These are phyloP conservation scores for Candida orba DNA, from an alignment of 805 yeast species.

Conservation along the genomic window DNA sequence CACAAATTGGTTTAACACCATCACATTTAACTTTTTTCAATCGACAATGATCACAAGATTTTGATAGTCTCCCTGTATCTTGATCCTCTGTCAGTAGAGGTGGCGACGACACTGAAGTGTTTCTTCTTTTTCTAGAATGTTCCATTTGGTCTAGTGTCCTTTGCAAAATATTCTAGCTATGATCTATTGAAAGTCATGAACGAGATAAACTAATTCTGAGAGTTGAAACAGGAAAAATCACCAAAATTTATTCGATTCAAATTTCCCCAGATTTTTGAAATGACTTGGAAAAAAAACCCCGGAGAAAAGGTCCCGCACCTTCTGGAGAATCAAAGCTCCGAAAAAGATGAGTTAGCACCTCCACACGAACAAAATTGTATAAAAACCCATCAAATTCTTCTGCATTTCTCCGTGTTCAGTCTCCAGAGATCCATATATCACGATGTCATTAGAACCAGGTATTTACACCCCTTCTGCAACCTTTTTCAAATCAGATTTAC, in stretches of 20 bases:
- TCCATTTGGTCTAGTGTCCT: background rate
- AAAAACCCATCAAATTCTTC: background rate
- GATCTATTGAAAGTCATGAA: no score
- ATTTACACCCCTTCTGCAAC: conserved; percentile 50
- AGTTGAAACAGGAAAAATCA: no score
- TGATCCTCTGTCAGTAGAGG: background rate
- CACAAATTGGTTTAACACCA: conserved; percentile 15
- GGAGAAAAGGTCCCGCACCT: background rate
- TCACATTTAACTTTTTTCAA: conserved; percentile 20
- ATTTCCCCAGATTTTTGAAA: background rate
- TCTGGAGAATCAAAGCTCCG: background rate
- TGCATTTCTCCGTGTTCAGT: no score
- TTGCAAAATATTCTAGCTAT: no score
- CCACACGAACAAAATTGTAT: background rate
- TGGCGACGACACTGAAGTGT: background rate
- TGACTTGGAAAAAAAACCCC: background rate
- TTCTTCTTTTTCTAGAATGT: conserved; percentile 1
- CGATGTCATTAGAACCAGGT: conserved; percentile 32
- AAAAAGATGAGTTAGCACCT: no score
- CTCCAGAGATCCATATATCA: no score
- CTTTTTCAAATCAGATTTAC: conserved; percentile 37
- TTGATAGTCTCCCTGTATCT: conserved; percentile 11
- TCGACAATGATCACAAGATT: conserved; percentile 18
- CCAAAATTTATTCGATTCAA: background rate
- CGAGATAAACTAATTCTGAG: no score